Evolutionary conservation across 2,329 filamentous ascomycete genomes (phyloP), one percentile per base, ranked within the genome.

Genomic region (Penicillium sclerotiorum): DNA sequence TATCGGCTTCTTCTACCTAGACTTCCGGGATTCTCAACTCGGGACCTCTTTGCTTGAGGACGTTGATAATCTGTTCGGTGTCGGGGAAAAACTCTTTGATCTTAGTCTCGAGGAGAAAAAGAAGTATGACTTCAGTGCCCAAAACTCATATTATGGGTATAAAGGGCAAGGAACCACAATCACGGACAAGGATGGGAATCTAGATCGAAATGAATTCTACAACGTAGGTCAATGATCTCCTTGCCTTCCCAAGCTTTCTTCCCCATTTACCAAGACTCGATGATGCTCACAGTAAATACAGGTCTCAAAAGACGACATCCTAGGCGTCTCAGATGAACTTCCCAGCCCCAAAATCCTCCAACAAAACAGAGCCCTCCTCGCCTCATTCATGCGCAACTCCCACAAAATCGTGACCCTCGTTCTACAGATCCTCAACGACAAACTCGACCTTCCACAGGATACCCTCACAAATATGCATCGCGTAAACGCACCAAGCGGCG

Each of bases 1-100:
- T 3, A 67, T 82, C 1, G 80, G 80, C 1, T 83, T 83, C 67
- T 83, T 82, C 67, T 83, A 83, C 55, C 69, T 83, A 6, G 77
- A 82, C 55, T 63, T 82, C 2, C 65, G 69, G 18, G 61, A 61
- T 40, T 62, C 61, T 1, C 55, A 63, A 2, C 52, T 68, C 15
- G 77, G 77, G 5, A 58, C 69, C 12, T 59, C 60, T 1, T 58
- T 82, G 3, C 66, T 81, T 1, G 35, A 57, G 2, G 68, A 77
- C 48, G 74, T 76, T 2, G 71, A 79, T 33, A 49, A 62, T 1
- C 60, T 83, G 5, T 82, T 82, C 55, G 42, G 62, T 2, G 63
- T 81, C 5, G 76, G 73, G 52, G 65, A 74, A 43, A 49, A 61
- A 4, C 69, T 83, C 11, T 83, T 80, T 57, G 68, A 75, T 4